Conservation (phyloP, 108 stramenopile genomes). For the Bacterosira constricta region DNA sequence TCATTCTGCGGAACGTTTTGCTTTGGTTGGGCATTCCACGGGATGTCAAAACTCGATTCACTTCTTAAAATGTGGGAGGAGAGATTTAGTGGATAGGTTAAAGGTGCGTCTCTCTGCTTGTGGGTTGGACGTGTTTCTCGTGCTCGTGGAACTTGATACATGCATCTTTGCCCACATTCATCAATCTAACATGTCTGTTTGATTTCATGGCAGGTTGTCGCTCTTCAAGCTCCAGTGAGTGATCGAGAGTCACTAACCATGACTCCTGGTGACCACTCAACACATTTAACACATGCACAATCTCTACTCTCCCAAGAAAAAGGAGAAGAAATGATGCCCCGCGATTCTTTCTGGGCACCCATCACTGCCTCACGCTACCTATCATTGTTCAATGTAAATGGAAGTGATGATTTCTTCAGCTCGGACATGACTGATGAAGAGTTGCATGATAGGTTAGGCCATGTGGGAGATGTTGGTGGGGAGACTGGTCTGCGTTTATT, state of each 20-base stretch:
- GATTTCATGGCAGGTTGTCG: conserved; percentile 48
- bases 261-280: conserved; percentile 29
- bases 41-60: conserved; percentile 93
- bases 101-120: conserved; percentile 19
- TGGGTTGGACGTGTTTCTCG: neutral
- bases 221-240: conserved; percentile 92
- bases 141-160: too few relatives aligned
- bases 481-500: conserved; percentile 51
- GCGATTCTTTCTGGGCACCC: conserved; percentile 88
- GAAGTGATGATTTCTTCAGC: conserved; percentile 93
- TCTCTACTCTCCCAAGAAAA: conserved; percentile 37
- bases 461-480: conserved; percentile 53
- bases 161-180: neutral
- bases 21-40: conserved; percentile 92
- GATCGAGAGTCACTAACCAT: conserved; percentile 82
- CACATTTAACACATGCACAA: conserved; percentile 59
- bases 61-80: conserved; percentile 68
- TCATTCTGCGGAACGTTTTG: conserved; percentile 61
- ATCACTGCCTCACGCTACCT: conserved; percentile 90
- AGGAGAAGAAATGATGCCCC: conserved; percentile 92
- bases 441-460: conserved; percentile 60
- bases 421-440: conserved; percentile 88
- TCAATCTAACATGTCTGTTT: neutral
- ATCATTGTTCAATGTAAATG: conserved; percentile 74
- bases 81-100: conserved; percentile 47